A percentile compares a stretch with the other conserved stretches of the same genome.
phyloP scores from a whole-genome alignment of 192 early-diverging fungal species.

The Ambispora gerdemannii region DNA sequence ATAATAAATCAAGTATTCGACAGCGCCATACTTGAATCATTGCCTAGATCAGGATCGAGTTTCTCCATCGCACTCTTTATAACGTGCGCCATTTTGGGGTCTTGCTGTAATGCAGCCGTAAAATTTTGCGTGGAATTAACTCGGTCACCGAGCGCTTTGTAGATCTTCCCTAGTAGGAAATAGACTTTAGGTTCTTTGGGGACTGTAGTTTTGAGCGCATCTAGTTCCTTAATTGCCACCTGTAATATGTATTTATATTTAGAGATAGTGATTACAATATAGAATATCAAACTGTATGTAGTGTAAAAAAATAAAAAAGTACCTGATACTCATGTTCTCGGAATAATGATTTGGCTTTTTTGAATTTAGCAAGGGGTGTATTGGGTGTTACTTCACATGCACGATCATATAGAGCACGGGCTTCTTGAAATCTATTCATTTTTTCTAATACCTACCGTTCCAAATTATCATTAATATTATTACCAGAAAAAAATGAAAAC shows the following conservation, averaged over 20 bases:
- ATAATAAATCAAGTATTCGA: no score
- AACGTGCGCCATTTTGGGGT: slow-evolving; percentile 42
- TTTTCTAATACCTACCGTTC: slow-evolving; percentile 52
- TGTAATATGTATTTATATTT: slow-evolving; percentile 36
- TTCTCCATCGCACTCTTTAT: slow-evolving; percentile 50
- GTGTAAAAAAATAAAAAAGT: not conserved
- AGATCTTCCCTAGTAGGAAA: slow-evolving; percentile 59
- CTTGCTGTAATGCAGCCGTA: slow-evolving; percentile 63
- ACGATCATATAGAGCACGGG: slow-evolving; percentile 59
- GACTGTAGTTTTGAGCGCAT: slow-evolving; percentile 50
- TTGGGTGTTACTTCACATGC: slow-evolving; percentile 51
- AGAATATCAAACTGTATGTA: not conserved
- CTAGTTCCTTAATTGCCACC: slow-evolving; percentile 63
- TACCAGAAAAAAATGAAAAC: not conserved
- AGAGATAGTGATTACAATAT: not conserved
- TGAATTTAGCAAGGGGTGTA: slow-evolving; percentile 61
- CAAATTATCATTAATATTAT: not conserved
- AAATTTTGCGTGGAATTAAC: slow-evolving; percentile 54
- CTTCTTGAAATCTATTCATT: slow-evolving; percentile 47
- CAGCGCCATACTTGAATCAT: not conserved
- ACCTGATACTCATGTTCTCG: slow-evolving; percentile 7
- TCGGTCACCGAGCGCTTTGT: slow-evolving; percentile 49
- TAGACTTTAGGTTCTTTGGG: slow-evolving; percentile 58
- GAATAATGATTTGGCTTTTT: slow-evolving; percentile 62
- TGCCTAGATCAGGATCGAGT: slow-evolving; percentile 19